A percentile compares a stretch with the other conserved stretches of the same genome.
These are phyloP conservation scores for Tuber indicum DNA, from an alignment of 495 filamentous ascomycete species.

Conservation along the genomic window DNA sequence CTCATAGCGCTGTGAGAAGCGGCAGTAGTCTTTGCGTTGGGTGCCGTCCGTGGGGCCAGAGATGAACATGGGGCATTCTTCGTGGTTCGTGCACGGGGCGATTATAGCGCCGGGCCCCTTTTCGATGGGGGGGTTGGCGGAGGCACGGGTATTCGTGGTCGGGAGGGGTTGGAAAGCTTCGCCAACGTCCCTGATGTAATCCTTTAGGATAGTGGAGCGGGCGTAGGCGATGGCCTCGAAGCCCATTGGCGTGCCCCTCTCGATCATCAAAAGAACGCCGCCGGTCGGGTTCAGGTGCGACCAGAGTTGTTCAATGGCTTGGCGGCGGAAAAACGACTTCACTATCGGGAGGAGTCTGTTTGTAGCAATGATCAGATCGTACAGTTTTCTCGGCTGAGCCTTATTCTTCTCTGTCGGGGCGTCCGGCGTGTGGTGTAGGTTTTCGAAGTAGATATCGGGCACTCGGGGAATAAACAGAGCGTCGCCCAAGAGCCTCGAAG, in stretches of 20 bases:
- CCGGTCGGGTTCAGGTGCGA: constrained; percentile 73
- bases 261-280: constrained; percentile 77
- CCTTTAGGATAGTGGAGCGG: constrained; percentile 66
- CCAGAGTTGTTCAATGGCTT: constrained; percentile 80
- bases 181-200: constrained; percentile 63
- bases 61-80: constrained; percentile 78
- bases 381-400: constrained; percentile 61
- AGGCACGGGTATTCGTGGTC: constrained; percentile 45
- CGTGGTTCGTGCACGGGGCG: constrained; percentile 91
- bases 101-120: constrained; percentile 86
- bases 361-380: constrained; percentile 83
- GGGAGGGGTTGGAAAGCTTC: constrained; percentile 42
- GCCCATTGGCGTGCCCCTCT: constrained; percentile 84
- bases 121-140: constrained; percentile 44
- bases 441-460: constrained; percentile 53
- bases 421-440: constrained; percentile 55
- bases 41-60: constrained; percentile 56
- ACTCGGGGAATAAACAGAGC: constrained; percentile 88
- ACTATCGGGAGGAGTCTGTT: constrained; percentile 68
- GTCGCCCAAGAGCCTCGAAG: constrained; percentile 70
- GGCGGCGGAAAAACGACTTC: constrained; percentile 67
- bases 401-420: constrained; percentile 44
- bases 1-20: constrained; percentile 82
- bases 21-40: constrained; percentile 82
- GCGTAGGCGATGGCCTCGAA: constrained; percentile 88